Base-by-base conservation (phyloP, 805 yeast genomes). In the Candida ponderosae region DNA sequence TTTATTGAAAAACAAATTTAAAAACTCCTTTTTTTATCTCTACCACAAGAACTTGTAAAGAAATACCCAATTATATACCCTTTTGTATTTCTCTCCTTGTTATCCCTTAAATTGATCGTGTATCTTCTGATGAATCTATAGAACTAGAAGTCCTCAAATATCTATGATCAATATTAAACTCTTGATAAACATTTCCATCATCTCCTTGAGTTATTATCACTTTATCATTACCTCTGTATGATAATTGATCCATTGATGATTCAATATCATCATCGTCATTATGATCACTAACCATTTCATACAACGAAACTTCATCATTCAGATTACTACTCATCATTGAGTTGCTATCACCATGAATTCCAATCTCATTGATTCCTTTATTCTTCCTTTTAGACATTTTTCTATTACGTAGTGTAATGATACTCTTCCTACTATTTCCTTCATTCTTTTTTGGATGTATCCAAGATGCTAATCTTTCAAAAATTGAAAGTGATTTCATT, bases 141-240 rank as follows among this genome's bases (percentile, higher is more conserved):
- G n/a, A n/a, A n/a, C n/a, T n/a, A 21, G 24, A 21, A 21, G 44
- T 46, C 36, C 57, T 40, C 13, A 52, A 23, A 28, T 44, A 52
- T 24, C 55, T 32, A 31, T 49, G 54, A 26, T 52, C 55, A 15
- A 52, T 44, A 17, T 52, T 48, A 32, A 50, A 52, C 20, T 48
- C 44, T 4, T 55, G 57, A 34, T 50, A 47, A 13, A 45, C 48
- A 6, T 48, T 54, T 8, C 28, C 28, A 24, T 24, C 28, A 24
- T n/a, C 28, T 13, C 14, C 6, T 24, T 24, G n/a, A 24, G 14
- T 24, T 6, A 24, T 24, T 8, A 13, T 13, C 5, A 6, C 28
- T 11, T 11, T n/a, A 24, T 24, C 13, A 24, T 6, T 13, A 24
- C 2, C 6, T 8, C 6, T 24, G 14, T 24, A 8, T 6, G 28